phyloP scores from a whole-genome alignment of 176 grass and related monocot genomes.

The Triticum dicoccoides region DNA sequence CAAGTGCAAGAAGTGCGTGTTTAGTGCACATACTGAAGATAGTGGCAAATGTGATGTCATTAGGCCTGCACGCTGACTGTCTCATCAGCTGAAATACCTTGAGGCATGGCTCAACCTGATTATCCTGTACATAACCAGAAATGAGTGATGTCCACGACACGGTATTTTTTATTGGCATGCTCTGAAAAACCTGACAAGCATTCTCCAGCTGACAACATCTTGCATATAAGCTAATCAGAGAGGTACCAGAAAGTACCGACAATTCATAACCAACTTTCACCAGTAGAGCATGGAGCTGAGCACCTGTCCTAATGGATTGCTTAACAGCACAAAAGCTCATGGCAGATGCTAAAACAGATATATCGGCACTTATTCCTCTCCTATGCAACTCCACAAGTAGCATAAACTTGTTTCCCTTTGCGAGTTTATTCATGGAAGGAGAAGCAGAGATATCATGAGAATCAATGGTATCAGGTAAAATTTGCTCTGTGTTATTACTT shows the following conservation, averaged over 20 bases:
- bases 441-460: slow-evolving; percentile 4
- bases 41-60: slow-evolving; percentile 63
- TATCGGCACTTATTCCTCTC: slow-evolving; percentile 21
- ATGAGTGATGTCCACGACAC: slow-evolving; percentile 63
- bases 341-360: slow-evolving; percentile 40
- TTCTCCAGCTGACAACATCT: slow-evolving; percentile 26
- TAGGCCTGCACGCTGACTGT: slow-evolving; percentile 41
- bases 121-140: slow-evolving; percentile 49
- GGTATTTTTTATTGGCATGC: slow-evolving; percentile 46
- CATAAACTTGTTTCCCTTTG: slow-evolving; percentile 29
- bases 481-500: not conserved
- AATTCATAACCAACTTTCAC: slow-evolving; percentile 42
- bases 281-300: slow-evolving; percentile 52
- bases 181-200: slow-evolving; percentile 43
- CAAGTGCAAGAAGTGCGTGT: slow-evolving; percentile 49
- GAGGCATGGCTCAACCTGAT: slow-evolving; percentile 37
- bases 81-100: slow-evolving; percentile 46
- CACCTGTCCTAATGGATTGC: slow-evolving; percentile 16
- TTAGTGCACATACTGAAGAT: slow-evolving; percentile 46
- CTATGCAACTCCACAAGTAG: slow-evolving; percentile 40
- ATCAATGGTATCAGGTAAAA: not conserved
- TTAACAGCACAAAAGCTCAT: slow-evolving; percentile 42
- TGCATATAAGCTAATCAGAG: slow-evolving; percentile 63
- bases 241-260: slow-evolving; percentile 34
- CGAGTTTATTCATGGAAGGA: not conserved